A percentile compares a stretch with the other conserved stretches of the same genome.
These are phyloP conservation scores for Tolypocladium tundrense DNA, from an alignment of 2,329 filamentous ascomycete species.

Conservation along the genomic window DNA sequence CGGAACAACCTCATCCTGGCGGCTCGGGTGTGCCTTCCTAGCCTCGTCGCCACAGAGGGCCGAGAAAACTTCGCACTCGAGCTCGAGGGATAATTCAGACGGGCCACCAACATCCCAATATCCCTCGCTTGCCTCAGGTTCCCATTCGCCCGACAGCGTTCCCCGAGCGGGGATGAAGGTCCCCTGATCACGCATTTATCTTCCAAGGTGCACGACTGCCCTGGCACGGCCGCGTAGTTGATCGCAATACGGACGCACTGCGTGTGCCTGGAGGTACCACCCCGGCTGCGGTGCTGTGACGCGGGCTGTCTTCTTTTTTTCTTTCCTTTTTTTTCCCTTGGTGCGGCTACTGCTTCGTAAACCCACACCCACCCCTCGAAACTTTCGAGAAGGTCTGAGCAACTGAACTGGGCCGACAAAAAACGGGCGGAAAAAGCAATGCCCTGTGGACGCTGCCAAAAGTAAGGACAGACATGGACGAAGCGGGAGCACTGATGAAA, in stretches of 20 bases:
- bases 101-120: background rate
- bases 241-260: background rate
- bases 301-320: background rate
- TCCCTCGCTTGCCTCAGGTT: background rate
- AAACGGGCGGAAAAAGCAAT: background rate
- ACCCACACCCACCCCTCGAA: conserved; percentile 1
- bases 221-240: background rate
- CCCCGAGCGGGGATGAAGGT: background rate
- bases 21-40: background rate
- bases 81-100: background rate
- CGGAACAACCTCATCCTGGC: background rate
- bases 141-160: conserved; percentile 1
- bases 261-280: background rate
- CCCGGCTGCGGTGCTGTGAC: background rate
- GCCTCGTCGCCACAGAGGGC: background rate
- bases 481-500: background rate
- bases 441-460: background rate
- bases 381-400: conserved; percentile 5
- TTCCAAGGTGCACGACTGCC: background rate
- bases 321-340: background rate
- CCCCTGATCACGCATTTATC: background rate
- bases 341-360: background rate
- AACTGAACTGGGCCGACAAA: background rate
- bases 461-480: background rate
- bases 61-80: background rate